These are phyloP conservation scores for Gynostemma pentaphyllum DNA, from an alignment of 306 rosid genomes.

Conservation along the genomic window DNA sequence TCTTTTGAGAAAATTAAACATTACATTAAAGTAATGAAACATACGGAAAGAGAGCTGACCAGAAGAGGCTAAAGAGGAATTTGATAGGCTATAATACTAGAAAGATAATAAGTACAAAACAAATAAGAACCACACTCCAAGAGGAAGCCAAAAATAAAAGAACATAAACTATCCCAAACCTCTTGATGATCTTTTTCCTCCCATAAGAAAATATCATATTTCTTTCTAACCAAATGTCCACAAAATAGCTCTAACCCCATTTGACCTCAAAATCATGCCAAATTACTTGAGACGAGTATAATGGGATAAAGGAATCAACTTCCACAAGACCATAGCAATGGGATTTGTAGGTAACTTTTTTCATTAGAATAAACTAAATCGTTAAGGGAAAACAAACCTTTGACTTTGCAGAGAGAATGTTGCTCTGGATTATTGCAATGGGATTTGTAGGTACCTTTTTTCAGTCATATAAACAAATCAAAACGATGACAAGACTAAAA, in stretches of 20 bases:
- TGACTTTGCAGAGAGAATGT: slow-evolving; percentile 64
- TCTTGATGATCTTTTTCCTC: background rate
- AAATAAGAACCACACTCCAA: too few relatives aligned
- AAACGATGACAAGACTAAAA: background rate
- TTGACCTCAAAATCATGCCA: background rate
- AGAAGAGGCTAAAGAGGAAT: too few relatives aligned
- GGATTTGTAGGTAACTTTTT: too few relatives aligned
- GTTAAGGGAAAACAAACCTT: slow-evolving; percentile 48
- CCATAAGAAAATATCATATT: background rate
- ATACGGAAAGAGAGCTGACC: too few relatives aligned
- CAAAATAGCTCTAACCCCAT: background rate
- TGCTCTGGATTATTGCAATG: slow-evolving; percentile 56
- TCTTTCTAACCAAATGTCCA: background rate
- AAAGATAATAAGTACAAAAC: too few relatives aligned
- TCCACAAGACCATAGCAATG: background rate
- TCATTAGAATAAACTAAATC: too few relatives aligned
- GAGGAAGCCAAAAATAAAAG: too few relatives aligned
- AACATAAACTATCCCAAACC: too few relatives aligned
- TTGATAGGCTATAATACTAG: too few relatives aligned
- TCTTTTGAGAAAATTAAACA: too few relatives aligned
- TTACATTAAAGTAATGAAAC: too few relatives aligned
- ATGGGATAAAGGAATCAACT: background rate
- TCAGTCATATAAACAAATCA: slow-evolving; percentile 10
- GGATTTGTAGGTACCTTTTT: slow-evolving; percentile 75
- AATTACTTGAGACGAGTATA: background rate